These are phyloP conservation scores for Pleurotus tuoliensis DNA, from an alignment of 768 basidiomycete species.

Conservation along the genomic window DNA sequence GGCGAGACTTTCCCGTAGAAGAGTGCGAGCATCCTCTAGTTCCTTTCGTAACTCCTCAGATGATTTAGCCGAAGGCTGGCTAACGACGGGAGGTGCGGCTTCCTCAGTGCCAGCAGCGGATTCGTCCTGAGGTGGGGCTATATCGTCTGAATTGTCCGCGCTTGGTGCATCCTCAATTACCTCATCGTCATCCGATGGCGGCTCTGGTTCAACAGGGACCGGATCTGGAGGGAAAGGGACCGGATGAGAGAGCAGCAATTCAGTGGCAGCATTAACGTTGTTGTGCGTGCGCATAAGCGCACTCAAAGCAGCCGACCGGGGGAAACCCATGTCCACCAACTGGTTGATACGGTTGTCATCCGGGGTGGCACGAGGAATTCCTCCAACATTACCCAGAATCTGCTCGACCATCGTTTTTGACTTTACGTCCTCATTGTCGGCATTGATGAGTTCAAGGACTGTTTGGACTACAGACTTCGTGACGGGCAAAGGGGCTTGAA, in stretches of 20 bases:
- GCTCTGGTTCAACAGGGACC: slow-evolving; percentile 31
- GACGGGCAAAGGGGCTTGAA: slow-evolving; percentile 68
- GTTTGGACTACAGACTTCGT: slow-evolving; percentile 73
- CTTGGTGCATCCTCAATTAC: slow-evolving; percentile 18
- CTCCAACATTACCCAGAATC: background rate
- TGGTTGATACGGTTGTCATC: slow-evolving; percentile 80
- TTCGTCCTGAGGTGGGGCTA: slow-evolving; percentile 24
- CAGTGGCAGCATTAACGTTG: slow-evolving; percentile 85
- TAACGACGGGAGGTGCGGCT: slow-evolving; percentile 6
- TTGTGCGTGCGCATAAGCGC: slow-evolving; percentile 84
- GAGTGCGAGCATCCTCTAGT: slow-evolving; percentile 62
- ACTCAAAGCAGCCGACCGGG: slow-evolving; percentile 79
- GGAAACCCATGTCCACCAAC: slow-evolving; percentile 96
- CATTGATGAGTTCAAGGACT: slow-evolving; percentile 77
- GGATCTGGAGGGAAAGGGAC: slow-evolving; percentile 73
- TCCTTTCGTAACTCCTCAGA: slow-evolving; percentile 63
- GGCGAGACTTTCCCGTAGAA: slow-evolving; percentile 61
- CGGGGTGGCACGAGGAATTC: slow-evolving; percentile 34
- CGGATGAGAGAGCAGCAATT: slow-evolving; percentile 79
- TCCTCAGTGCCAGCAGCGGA: slow-evolving; percentile 9
- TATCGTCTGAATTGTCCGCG: slow-evolving; percentile 3
- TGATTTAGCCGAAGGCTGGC: slow-evolving; percentile 30
- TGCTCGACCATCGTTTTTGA: slow-evolving; percentile 28
- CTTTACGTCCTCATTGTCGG: slow-evolving; percentile 73
- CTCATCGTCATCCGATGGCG: slow-evolving; percentile 23